These are phyloP conservation scores for Ogataea hybrid DNA, from an alignment of 1,139 yeast species.

Conservation along the genomic window DNA sequence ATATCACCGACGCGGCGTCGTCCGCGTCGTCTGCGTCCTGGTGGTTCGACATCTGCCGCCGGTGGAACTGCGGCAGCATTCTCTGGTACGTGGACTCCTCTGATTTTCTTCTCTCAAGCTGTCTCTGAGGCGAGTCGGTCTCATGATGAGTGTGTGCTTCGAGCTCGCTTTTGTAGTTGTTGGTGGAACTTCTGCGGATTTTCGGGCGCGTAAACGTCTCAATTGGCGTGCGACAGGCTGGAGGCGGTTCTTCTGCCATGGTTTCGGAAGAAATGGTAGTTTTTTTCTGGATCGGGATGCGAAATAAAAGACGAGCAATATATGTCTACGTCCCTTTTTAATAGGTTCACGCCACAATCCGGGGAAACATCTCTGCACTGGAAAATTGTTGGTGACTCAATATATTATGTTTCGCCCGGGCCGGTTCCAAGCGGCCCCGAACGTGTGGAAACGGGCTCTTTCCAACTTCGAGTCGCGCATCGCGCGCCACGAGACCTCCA, in stretches of 20 bases:
- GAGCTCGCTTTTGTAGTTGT: slow-evolving; percentile 24
- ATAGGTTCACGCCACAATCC: slow-evolving; percentile 9
- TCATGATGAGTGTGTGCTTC: slow-evolving; percentile 19
- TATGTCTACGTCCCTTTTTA: neutral
- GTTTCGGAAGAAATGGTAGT: no score
- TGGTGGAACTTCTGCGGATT: slow-evolving; percentile 13
- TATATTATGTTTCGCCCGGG: neutral
- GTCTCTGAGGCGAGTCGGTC: slow-evolving; percentile 10
- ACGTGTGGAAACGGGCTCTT: slow-evolving; percentile 10
- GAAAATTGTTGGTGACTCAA: neutral
- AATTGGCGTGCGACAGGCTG: slow-evolving; percentile 20
- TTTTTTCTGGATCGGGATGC: neutral
- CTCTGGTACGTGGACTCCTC: slow-evolving; percentile 20
- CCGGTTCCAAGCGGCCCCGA: neutral
- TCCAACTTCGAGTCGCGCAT: slow-evolving; percentile 25
- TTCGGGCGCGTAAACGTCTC: slow-evolving; percentile 12
- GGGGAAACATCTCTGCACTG: slow-evolving; percentile 13
- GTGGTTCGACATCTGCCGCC: slow-evolving; percentile 18
- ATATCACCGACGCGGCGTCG: slow-evolving; percentile 11
- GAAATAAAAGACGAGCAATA: neutral
- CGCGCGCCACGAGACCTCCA: slow-evolving; percentile 20
- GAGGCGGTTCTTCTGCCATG: slow-evolving; percentile 20
- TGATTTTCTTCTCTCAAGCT: slow-evolving; percentile 18
- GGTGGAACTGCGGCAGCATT: slow-evolving; percentile 25
- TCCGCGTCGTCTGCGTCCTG: slow-evolving; percentile 8